Conservation (phyloP, 2,329 filamentous ascomycete genomes). For the Botrytis medusae region DNA sequence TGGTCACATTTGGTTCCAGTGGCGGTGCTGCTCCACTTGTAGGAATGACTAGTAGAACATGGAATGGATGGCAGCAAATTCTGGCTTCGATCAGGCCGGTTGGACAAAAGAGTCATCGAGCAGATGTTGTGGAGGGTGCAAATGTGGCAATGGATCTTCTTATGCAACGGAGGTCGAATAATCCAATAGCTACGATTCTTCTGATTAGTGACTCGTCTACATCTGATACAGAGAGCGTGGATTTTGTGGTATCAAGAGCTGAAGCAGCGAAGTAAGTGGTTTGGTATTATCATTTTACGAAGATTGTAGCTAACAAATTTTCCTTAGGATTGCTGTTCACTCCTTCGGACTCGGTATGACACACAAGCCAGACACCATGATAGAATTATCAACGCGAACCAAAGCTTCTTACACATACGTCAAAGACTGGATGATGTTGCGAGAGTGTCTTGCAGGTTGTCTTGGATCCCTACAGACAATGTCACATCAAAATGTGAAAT, state of each 20-base stretch:
- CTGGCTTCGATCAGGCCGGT: slow-evolving; percentile 87
- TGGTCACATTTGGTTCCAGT: slow-evolving; percentile 95
- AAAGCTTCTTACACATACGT: slow-evolving; percentile 98
- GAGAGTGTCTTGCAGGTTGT: slow-evolving; percentile 92
- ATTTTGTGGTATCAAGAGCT: slow-evolving; percentile 94
- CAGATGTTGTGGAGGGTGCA: slow-evolving; percentile 94
- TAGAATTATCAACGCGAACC: slow-evolving; percentile 89
- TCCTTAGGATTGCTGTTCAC: slow-evolving; percentile 78
- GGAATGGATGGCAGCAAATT: slow-evolving; percentile 87
- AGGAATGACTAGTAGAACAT: slow-evolving; percentile 96
- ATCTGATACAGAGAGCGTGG: slow-evolving; percentile 89
- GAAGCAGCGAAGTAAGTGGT: slow-evolving; percentile 86
- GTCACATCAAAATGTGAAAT: slow-evolving; percentile 97
- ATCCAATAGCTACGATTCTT: slow-evolving; percentile 91
- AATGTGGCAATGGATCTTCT: slow-evolving; percentile 98
- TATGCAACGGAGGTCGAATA: slow-evolving; percentile 96
- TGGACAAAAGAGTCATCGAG: slow-evolving; percentile 92
- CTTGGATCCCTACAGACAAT: slow-evolving; percentile 87
- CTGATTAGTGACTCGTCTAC: slow-evolving; percentile 97
- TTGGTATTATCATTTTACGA: not conserved
- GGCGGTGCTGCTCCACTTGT: slow-evolving; percentile 91
- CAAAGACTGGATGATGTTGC: slow-evolving; percentile 99
- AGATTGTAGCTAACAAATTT: slow-evolving; percentile 33
- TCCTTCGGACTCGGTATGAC: slow-evolving; percentile 96
- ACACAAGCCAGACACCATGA: slow-evolving; percentile 98